Conservation (phyloP, 805 yeast species). For the Lipomyces chichibuensis region DNA sequence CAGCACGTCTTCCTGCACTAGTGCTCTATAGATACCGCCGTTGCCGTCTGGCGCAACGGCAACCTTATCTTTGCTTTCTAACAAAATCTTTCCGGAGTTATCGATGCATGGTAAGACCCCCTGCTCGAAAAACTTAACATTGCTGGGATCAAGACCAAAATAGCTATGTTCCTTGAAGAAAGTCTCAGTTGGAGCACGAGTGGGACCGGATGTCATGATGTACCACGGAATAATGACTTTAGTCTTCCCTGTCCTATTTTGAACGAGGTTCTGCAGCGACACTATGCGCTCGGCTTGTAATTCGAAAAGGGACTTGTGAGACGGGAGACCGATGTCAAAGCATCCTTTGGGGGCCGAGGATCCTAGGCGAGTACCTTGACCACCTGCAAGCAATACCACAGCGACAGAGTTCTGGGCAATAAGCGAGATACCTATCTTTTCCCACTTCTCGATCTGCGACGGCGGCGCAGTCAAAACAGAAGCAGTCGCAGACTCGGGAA, state of each 20-base stretch:
- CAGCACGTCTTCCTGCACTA: conserved; percentile 63
- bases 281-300: conserved; percentile 86
- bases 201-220: conserved; percentile 93
- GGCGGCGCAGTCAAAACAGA: conserved; percentile 42
- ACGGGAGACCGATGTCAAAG: conserved; percentile 82
- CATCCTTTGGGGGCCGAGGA: conserved; percentile 93
- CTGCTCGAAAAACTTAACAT: conserved; percentile 84
- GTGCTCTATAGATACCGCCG: conserved; percentile 92
- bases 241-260: conserved; percentile 38
- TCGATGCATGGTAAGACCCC: conserved; percentile 92
- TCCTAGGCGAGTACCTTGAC: conserved; percentile 96
- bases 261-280: conserved; percentile 63
- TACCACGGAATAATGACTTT: conserved; percentile 69
- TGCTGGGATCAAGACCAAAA: conserved; percentile 68
- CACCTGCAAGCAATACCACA: conserved; percentile 94
- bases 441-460: conserved; percentile 49
- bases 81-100: conserved; percentile 69
- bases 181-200: conserved; percentile 70
- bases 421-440: conserved; percentile 63
- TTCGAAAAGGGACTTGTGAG: conserved; percentile 82
- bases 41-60: conserved; percentile 97
- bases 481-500: conserved; percentile 36
- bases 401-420: conserved; percentile 77
- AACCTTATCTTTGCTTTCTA: conserved; percentile 58
- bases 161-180: conserved; percentile 64